Conservation (phyloP, 2,329 filamentous ascomycete species). For the Apiospora aurea region DNA sequence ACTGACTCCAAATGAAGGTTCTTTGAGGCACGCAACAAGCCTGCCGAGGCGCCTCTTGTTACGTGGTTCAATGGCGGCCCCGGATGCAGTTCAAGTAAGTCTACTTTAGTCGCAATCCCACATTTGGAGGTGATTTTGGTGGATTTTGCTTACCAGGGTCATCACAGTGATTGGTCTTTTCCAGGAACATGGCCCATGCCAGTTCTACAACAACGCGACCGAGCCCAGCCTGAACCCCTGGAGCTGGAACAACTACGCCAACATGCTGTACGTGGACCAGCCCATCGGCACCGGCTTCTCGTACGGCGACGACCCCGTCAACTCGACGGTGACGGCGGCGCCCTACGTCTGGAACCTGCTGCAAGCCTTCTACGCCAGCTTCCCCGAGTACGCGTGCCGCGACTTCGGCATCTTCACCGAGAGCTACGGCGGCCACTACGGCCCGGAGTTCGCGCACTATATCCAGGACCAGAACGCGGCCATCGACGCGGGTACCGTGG, state of each 20-base stretch:
- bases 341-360: slow-evolving; percentile 63
- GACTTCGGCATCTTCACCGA: slow-evolving; percentile 63
- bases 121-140: neutral
- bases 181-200: slow-evolving; percentile 53
- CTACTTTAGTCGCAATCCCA: neutral
- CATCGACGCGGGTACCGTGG: slow-evolving; percentile 51
- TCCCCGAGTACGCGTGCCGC: slow-evolving; percentile 66
- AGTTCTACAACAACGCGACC: slow-evolving; percentile 45
- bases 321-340: slow-evolving; percentile 53
- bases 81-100: slow-evolving; percentile 43
- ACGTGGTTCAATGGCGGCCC: slow-evolving; percentile 51
- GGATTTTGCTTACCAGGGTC: neutral
- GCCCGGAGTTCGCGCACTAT: slow-evolving; percentile 61
- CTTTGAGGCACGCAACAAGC: slow-evolving; percentile 44
- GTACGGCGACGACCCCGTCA: slow-evolving; percentile 46
- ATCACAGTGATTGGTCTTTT: slow-evolving; percentile 47
- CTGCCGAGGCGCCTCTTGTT: slow-evolving; percentile 42
- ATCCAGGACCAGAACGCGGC: slow-evolving; percentile 63
- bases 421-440: slow-evolving; percentile 66
- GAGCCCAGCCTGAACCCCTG: slow-evolving; percentile 52
- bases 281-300: slow-evolving; percentile 50
- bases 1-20: slow-evolving; percentile 34
- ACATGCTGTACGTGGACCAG: slow-evolving; percentile 51
- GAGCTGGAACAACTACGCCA: slow-evolving; percentile 51
- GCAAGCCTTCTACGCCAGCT: slow-evolving; percentile 68